Percentiles rank a stretch among this genome's conserved stretches.
Conservation (phyloP, 768 basidiomycete species). For the Phanerochaete sordida region DNA sequence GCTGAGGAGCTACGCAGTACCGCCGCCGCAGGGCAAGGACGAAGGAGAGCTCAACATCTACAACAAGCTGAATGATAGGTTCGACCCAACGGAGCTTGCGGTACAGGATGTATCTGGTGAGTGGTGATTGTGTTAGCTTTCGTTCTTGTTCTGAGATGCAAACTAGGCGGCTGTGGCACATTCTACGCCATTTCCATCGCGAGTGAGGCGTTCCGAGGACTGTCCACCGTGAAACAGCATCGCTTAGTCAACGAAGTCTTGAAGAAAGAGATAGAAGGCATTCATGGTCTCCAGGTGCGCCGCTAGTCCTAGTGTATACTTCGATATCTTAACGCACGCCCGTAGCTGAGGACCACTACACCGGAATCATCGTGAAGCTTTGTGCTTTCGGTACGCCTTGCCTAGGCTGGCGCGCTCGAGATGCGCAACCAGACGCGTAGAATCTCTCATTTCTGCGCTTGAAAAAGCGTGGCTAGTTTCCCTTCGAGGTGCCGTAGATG, state of each 20-base stretch:
- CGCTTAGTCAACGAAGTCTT: constrained; percentile 80
- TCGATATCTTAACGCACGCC: background rate
- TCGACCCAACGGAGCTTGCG: constrained; percentile 75
- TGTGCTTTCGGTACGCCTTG: no score
- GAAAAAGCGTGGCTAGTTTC: background rate
- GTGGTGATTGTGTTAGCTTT: constrained; percentile 15
- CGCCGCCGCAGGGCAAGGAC: constrained; percentile 26
- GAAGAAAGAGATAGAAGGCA: constrained; percentile 85
- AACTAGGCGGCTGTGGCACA: constrained; percentile 95
- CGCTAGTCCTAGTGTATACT: background rate
- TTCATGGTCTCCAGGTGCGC: constrained; percentile 91
- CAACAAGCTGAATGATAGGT: constrained; percentile 67
- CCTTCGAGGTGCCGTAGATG: background rate
- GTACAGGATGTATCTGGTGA: constrained; percentile 96
- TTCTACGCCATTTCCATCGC: constrained; percentile 93
- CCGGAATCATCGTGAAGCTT: constrained; percentile 10
- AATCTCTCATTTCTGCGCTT: no score
- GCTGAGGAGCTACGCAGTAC: constrained; percentile 14
- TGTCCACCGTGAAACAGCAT: constrained; percentile 91
- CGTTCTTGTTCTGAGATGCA: background rate
- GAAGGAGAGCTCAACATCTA: constrained; percentile 72
- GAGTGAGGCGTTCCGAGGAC: constrained; percentile 79
- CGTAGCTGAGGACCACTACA: constrained; percentile 20
- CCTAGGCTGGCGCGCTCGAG: no score
- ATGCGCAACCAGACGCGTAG: no score